These are phyloP conservation scores for Hamamelis virginiana DNA, from an alignment of 164 flowering plant species.

Conservation along the genomic window DNA sequence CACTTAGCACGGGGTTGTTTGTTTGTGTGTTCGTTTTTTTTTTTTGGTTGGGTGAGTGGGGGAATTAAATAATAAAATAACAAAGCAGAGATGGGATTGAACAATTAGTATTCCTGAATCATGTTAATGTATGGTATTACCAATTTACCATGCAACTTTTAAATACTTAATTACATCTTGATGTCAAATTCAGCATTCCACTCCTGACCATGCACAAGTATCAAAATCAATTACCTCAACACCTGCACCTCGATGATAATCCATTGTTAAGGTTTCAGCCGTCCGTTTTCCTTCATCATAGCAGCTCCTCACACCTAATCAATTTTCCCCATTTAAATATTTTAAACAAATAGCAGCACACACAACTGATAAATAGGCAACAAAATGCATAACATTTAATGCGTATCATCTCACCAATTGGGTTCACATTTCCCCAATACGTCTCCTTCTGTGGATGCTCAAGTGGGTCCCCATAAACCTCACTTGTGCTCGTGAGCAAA, in stretches of 20 bases:
- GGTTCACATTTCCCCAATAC: slow-evolving; percentile 96
- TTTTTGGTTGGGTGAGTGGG: no score
- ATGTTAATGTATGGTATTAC: neutral
- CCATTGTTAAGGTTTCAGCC: slow-evolving; percentile 91
- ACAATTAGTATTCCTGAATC: no score
- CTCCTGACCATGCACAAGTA: slow-evolving; percentile 2
- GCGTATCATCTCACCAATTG: slow-evolving; percentile 58
- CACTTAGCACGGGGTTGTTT: no score
- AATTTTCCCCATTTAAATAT: slow-evolving; percentile 9
- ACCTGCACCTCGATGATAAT: slow-evolving; percentile 83
- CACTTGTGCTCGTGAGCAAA: slow-evolving; percentile 87
- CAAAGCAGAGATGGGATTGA: neutral
- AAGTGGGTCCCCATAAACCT: slow-evolving; percentile 97
- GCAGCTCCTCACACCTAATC: slow-evolving; percentile 84
- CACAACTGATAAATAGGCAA: slow-evolving; percentile 2
- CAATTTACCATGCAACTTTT: neutral
- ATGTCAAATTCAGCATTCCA: neutral
- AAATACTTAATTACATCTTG: neutral
- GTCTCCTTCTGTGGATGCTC: slow-evolving; percentile 97
- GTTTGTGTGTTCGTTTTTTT: no score
- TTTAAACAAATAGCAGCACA: neutral
- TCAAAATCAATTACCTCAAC: slow-evolving; percentile 60
- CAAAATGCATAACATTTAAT: neutral
- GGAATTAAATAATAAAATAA: neutral
- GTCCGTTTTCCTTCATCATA: slow-evolving; percentile 95